Evolutionary conservation across 2,329 filamentous ascomycete species (phyloP).

Genomic region (Colletotrichum shisoi): DNA sequence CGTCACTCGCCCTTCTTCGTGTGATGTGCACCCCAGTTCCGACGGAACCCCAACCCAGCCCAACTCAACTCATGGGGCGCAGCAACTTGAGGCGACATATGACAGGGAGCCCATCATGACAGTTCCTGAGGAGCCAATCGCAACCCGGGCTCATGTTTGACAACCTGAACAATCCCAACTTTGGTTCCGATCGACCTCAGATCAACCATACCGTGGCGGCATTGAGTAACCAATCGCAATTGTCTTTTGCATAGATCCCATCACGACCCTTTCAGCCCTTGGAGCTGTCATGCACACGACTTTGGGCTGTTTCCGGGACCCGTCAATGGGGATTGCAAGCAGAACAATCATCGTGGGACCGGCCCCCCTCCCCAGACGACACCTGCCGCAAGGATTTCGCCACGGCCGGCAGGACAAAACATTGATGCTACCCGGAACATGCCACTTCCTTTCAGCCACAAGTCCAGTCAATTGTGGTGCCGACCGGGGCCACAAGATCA

Average conservation of each 20-base stretch:
- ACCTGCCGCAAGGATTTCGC: slow-evolving; percentile 29
- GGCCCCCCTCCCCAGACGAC: slow-evolving; percentile 1
- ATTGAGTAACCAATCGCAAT: slow-evolving; percentile 43
- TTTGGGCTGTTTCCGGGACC: slow-evolving; percentile 37
- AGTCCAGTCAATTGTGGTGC: slow-evolving; percentile 32
- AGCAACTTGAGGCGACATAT: slow-evolving; percentile 39
- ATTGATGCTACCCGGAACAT: slow-evolving; percentile 39
- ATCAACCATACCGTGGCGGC: slow-evolving; percentile 40
- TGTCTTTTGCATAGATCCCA: slow-evolving; percentile 36
- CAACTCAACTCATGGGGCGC: slow-evolving; percentile 38
- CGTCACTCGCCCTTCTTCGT: slow-evolving; percentile 21
- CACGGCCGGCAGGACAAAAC: slow-evolving; percentile 38
- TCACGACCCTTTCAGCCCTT: slow-evolving; percentile 34
- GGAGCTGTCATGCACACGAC: slow-evolving; percentile 35
- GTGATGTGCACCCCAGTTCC: slow-evolving; percentile 36
- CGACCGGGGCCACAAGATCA: slow-evolving; percentile 32
- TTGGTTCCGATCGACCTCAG: slow-evolving; percentile 40
- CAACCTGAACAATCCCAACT: slow-evolving; percentile 41
- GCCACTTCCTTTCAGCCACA: slow-evolving; percentile 38
- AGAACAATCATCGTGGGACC: slow-evolving; percentile 24
- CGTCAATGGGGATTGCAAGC: slow-evolving; percentile 34
- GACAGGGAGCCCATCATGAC: slow-evolving; percentile 43
- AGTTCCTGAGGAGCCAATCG: slow-evolving; percentile 48
- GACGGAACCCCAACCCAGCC: slow-evolving; percentile 38
- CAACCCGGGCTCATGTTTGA: slow-evolving; percentile 44